phyloP scores from a whole-genome alignment of 2,329 filamentous ascomycete genomes.

The Fusarium oxysporum region DNA sequence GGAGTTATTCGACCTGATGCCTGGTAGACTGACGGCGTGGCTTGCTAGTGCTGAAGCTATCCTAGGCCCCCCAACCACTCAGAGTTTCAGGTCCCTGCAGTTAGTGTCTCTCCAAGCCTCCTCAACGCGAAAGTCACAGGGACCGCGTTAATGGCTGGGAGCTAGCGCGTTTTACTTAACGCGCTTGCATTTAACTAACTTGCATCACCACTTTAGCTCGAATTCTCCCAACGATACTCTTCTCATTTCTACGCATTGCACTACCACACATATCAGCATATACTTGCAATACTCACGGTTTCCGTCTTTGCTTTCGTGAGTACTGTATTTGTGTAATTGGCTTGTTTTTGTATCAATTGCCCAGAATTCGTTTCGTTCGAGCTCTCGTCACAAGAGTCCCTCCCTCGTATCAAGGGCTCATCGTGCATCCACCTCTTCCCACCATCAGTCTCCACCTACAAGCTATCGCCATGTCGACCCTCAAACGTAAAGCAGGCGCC shows the following conservation, averaged over 20 bases:
- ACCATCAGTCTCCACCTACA: conserved; percentile 32
- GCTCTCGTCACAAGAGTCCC: conserved; percentile 19
- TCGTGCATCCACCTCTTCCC: conserved; percentile 35
- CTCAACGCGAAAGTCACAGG: conserved; percentile 41
- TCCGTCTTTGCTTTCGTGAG: background rate
- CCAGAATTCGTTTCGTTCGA: conserved; percentile 33
- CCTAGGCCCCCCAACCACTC: conserved; percentile 32
- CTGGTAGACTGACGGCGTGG: conserved; percentile 21
- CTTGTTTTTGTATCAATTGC: background rate
- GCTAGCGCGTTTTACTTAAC: conserved; percentile 39
- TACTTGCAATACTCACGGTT: background rate
- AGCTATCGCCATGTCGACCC: conserved; percentile 60
- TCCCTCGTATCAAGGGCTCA: conserved; percentile 29
- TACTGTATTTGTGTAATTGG: background rate
- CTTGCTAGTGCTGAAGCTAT: conserved; percentile 31
- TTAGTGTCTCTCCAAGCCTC: conserved; percentile 12
- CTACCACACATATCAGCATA: background rate
- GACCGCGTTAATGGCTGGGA: conserved; percentile 36
- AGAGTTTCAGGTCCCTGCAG: conserved; percentile 13
- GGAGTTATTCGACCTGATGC: background rate
- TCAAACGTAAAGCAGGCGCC: conserved; percentile 75
- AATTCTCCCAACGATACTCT: conserved; percentile 15
- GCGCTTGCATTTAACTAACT: conserved; percentile 28
- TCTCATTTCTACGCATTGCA: conserved; percentile 11
- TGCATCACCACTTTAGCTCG: conserved; percentile 31